Evolutionary conservation across 2,329 filamentous ascomycete genomes (phyloP).

Genomic region (Exophiala lecanii-corni): DNA sequence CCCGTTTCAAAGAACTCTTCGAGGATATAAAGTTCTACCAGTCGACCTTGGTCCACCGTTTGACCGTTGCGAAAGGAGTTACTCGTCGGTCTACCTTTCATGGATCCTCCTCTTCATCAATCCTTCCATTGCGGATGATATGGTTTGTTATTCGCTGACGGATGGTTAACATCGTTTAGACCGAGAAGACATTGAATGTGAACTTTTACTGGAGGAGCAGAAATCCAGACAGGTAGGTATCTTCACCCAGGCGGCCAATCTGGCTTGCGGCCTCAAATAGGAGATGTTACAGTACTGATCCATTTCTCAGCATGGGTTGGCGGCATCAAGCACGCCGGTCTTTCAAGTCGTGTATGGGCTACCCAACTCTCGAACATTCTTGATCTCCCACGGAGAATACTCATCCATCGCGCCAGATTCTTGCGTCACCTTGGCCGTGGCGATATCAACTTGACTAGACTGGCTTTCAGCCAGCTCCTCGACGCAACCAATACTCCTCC

Average conservation of each 20-base stretch:
- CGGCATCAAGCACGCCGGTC: too few species aligned
- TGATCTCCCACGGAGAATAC: neutral
- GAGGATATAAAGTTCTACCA: neutral
- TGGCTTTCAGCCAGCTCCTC: slow-evolving; percentile 4
- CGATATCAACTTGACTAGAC: neutral
- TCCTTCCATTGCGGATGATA: neutral
- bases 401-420: slow-evolving; percentile 3
- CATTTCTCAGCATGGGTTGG: neutral
- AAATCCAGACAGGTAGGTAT: neutral
- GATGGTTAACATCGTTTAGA: neutral
- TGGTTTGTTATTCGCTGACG: neutral
- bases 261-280: neutral
- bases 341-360: neutral
- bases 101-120: neutral
- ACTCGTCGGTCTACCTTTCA: neutral
- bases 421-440: neutral
- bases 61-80: neutral
- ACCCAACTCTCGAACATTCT: neutral
- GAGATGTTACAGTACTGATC: neutral
- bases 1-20: slow-evolving; percentile 4
- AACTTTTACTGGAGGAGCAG: neutral
- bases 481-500: slow-evolving; percentile 2
- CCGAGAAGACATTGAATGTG: slow-evolving; percentile 1
- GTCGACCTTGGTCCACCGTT: neutral
- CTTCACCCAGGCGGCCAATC: neutral